Evolutionary conservation across 2,329 filamentous ascomycete species (phyloP).

Genomic region (Claviceps digitariae): DNA sequence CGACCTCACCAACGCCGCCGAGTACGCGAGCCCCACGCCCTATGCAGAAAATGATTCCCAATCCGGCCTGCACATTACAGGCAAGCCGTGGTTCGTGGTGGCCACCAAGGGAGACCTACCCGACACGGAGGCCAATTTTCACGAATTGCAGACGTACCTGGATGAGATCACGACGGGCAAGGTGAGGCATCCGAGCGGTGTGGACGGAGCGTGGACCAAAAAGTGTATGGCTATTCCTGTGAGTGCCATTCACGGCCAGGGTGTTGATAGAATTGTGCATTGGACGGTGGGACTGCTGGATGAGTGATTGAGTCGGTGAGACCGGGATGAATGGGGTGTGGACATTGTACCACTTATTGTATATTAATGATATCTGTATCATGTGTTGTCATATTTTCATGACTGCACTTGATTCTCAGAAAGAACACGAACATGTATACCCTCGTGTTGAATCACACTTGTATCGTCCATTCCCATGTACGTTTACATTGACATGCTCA

Average conservation of each 20-base stretch:
- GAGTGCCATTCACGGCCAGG: slow-evolving; percentile 78
- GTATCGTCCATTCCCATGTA: too few relatives aligned
- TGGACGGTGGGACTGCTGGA: slow-evolving; percentile 58
- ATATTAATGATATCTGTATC: not conserved
- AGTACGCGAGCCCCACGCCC: slow-evolving; percentile 6
- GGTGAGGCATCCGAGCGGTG: slow-evolving; percentile 58
- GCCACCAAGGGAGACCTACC: slow-evolving; percentile 84
- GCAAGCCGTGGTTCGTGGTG: slow-evolving; percentile 93
- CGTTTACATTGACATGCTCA: too few relatives aligned
- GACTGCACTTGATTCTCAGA: too few relatives aligned
- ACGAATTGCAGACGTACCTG: slow-evolving; percentile 55
- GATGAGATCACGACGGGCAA: slow-evolving; percentile 47
- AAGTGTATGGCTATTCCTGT: slow-evolving; percentile 65
- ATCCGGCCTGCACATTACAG: slow-evolving; percentile 59
- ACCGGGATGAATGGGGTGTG: not conserved
- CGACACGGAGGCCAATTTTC: slow-evolving; percentile 66
- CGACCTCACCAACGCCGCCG: slow-evolving; percentile 12
- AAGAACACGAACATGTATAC: too few relatives aligned
- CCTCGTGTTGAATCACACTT: too few relatives aligned
- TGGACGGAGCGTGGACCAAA: slow-evolving; percentile 42
- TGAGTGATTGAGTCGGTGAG: slow-evolving; percentile 12
- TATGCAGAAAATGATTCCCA: slow-evolving; percentile 5
- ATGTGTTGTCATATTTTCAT: not conserved
- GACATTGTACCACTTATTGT: not conserved
- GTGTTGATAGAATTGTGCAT: slow-evolving; percentile 61